Percentiles rank a stretch among this genome's conserved stretches.
phyloP scores from a whole-genome alignment of 257 asterid genomes.

The Linaria vulgaris region DNA sequence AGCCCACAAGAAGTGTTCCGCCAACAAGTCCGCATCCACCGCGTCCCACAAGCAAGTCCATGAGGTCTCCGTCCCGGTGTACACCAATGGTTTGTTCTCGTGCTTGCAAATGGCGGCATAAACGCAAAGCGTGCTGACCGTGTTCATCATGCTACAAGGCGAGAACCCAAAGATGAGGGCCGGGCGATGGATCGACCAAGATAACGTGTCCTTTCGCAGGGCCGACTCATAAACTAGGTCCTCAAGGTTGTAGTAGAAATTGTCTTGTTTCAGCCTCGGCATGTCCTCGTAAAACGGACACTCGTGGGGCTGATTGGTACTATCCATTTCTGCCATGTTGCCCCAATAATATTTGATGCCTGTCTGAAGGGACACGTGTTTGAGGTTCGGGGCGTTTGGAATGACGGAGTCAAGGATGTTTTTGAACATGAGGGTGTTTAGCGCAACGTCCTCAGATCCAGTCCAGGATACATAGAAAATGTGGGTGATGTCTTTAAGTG shows the following conservation, averaged over 20 bases:
- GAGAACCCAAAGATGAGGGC: conserved; percentile 72
- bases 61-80: conserved; percentile 57
- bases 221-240: conserved; percentile 48
- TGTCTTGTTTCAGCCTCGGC: conserved; percentile 52
- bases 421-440: conserved; percentile 59
- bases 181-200: conserved; percentile 74
- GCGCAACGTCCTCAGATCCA: conserved; percentile 56
- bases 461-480: conserved; percentile 76
- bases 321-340: conserved; percentile 49
- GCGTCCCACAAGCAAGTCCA: conserved; percentile 57
- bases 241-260: conserved; percentile 68
- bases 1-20: conserved; percentile 80
- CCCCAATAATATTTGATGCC: conserved; percentile 70
- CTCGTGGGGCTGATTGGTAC: conserved; percentile 43
- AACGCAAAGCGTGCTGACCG: conserved; percentile 64
- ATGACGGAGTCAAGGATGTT: conserved; percentile 48
- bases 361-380: conserved; percentile 61
- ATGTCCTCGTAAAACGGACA: conserved; percentile 61
- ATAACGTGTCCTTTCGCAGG: conserved; percentile 32
- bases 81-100: conserved; percentile 52
- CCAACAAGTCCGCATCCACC: conserved; percentile 64
- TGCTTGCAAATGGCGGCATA: conserved; percentile 80
- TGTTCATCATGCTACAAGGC: conserved; percentile 65
- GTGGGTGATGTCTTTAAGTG: conserved; percentile 58
- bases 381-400: conserved; percentile 52